Conservation (phyloP, 257 asterid genomes). For the Petunia axillaris region DNA sequence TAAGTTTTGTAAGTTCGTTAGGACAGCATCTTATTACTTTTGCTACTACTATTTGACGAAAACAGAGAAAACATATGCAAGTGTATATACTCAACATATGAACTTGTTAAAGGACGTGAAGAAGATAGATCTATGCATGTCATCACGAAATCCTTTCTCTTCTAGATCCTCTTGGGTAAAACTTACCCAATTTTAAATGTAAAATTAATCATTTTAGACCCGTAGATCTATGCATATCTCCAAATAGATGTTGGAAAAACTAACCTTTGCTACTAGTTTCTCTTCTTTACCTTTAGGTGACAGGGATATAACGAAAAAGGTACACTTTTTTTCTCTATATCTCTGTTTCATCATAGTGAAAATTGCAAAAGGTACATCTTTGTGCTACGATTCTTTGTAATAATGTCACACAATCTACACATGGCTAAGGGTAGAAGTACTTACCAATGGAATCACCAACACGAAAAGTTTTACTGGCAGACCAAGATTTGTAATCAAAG, state of each 20-base stretch:
- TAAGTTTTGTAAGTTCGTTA: too few relatives aligned
- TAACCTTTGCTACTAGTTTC: too few relatives aligned
- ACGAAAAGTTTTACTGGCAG: constrained; percentile 44
- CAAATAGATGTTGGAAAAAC: too few relatives aligned
- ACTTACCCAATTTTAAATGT: background rate
- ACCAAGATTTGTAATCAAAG: constrained; percentile 52
- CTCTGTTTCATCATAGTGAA: background rate
- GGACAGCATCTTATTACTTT: too few relatives aligned
- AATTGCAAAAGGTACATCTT: background rate
- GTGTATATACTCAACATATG: too few relatives aligned
- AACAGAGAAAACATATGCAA: too few relatives aligned
- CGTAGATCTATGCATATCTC: too few relatives aligned
- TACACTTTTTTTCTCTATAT: background rate
- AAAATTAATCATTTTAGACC: background rate
- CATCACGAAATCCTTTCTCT: background rate
- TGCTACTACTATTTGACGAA: too few relatives aligned
- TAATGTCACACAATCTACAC: background rate
- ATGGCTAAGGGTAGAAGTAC: background rate
- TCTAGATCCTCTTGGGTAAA: background rate
- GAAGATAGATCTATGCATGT: background rate
- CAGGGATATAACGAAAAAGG: too few relatives aligned
- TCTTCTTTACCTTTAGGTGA: background rate
- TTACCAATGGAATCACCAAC: constrained; percentile 57
- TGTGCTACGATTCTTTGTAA: background rate
- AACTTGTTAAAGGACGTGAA: too few relatives aligned